A percentile compares a stretch with the other conserved stretches of the same genome.
These are phyloP conservation scores for Penicillium tannophilum DNA, from an alignment of 495 filamentous ascomycete genomes.

Conservation along the genomic window DNA sequence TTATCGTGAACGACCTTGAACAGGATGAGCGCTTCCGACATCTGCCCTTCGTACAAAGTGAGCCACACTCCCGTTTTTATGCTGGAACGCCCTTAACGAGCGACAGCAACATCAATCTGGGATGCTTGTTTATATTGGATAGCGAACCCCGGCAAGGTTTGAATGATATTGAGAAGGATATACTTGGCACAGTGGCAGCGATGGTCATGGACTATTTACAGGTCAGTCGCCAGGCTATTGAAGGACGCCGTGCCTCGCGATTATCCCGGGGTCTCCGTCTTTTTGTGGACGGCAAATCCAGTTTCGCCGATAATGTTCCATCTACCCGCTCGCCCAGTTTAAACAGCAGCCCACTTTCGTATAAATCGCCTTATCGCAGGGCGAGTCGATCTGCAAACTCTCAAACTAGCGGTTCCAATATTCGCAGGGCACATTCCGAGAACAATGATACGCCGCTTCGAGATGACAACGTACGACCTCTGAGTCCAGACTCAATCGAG, in stretches of 20 bases:
- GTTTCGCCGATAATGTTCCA: conserved; percentile 16
- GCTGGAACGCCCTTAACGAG: conserved; percentile 60
- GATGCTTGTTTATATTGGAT: conserved; percentile 69
- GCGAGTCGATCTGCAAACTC: conserved; percentile 18
- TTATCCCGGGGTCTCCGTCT: conserved; percentile 60
- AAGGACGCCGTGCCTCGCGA: conserved; percentile 55
- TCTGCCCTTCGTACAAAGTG: conserved; percentile 42
- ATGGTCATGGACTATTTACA: conserved; percentile 67
- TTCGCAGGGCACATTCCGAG: conserved; percentile 23
- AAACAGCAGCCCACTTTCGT: not conserved
- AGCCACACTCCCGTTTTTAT: conserved; percentile 49
- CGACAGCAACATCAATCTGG: conserved; percentile 66
- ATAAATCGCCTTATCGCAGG: not conserved
- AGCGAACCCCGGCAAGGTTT: conserved; percentile 35
- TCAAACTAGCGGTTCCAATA: conserved; percentile 26
- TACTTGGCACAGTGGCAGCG: conserved; percentile 45
- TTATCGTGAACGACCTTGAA: conserved; percentile 40
- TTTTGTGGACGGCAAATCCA: conserved; percentile 57
- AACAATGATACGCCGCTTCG: conserved; percentile 14
- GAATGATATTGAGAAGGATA: conserved; percentile 34
- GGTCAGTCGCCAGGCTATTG: conserved; percentile 53
- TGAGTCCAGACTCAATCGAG: conserved; percentile 16
- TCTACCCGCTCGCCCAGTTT: not conserved
- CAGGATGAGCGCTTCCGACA: conserved; percentile 42
- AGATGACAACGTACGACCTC: not conserved